Evolutionary conservation across 2,329 filamentous ascomycete species (phyloP).

Genomic region (Parastagonospora avenae): DNA sequence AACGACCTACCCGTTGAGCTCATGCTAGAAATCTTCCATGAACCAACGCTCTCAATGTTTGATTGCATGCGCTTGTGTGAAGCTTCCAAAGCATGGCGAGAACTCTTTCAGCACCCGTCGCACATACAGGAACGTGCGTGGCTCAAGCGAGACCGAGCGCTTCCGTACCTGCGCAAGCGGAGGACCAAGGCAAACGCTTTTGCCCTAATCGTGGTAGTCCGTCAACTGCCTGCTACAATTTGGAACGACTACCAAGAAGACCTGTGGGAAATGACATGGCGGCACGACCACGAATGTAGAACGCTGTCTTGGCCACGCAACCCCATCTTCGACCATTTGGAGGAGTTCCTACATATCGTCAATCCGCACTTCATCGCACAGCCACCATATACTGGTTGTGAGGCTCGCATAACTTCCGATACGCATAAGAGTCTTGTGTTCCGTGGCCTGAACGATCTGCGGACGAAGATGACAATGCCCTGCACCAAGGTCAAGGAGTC

Average conservation of each 20-base stretch:
- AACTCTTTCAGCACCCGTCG: too few relatives aligned
- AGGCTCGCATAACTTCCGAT: background rate
- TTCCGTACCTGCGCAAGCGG: too few relatives aligned
- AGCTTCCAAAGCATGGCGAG: too few relatives aligned
- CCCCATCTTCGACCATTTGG: background rate
- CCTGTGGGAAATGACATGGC: background rate
- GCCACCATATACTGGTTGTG: background rate
- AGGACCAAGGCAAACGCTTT: too few relatives aligned
- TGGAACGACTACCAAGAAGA: constrained; percentile 1
- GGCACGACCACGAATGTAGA: background rate
- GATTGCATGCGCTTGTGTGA: too few relatives aligned
- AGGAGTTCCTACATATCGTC: background rate
- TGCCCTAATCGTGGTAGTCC: background rate
- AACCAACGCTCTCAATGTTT: too few relatives aligned
- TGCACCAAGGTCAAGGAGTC: background rate
- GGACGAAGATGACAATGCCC: background rate
- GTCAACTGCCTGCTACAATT: background rate
- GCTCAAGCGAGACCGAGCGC: too few relatives aligned
- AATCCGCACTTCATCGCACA: background rate
- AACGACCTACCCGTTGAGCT: too few relatives aligned
- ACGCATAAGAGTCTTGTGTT: background rate
- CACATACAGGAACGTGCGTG: too few relatives aligned
- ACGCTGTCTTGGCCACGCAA: background rate
- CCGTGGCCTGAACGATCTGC: background rate
- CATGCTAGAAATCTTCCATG: too few relatives aligned